These are phyloP conservation scores for Amanita subjunquillea DNA, from an alignment of 768 basidiomycete genomes.

Conservation along the genomic window DNA sequence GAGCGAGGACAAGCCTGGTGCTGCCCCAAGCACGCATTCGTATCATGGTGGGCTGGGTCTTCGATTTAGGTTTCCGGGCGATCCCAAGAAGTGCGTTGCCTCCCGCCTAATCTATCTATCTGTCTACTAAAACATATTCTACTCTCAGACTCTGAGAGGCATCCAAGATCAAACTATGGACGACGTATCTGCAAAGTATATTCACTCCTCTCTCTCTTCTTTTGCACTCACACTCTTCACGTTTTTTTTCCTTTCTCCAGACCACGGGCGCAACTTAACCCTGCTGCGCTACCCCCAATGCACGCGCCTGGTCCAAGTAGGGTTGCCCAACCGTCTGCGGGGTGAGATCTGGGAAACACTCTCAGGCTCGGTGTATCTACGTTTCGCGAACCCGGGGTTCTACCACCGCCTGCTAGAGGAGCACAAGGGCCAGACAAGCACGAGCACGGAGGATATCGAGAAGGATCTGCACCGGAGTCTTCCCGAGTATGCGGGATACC, in stretches of 20 bases:
- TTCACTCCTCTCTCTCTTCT: background rate
- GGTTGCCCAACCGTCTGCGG: conserved; percentile 85
- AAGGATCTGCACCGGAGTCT: conserved; percentile 94
- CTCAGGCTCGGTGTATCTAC: conserved; percentile 87
- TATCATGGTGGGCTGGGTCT: conserved; percentile 77
- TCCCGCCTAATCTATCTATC: background rate
- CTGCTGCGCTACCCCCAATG: conserved; percentile 93
- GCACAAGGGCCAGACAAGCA: conserved; percentile 68
- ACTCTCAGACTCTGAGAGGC: conserved; percentile 66
- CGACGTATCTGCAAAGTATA: conserved; percentile 72
- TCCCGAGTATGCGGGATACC: conserved; percentile 96
- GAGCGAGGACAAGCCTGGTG: too few species aligned
- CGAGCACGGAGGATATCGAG: conserved; percentile 97
- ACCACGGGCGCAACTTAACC: conserved; percentile 91
- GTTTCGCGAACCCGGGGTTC: conserved; percentile 76
- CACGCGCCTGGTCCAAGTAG: conserved; percentile 95
- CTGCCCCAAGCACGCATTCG: too few species aligned
- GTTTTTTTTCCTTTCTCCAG: conserved; percentile 27
- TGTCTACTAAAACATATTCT: conserved; percentile 4
- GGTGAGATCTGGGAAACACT: conserved; percentile 99
- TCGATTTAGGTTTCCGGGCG: conserved; percentile 84
- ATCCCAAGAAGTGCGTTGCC: conserved; percentile 70
- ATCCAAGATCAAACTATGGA: conserved; percentile 95
- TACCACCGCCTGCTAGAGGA: conserved; percentile 71
- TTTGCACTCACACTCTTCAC: background rate